Percentiles rank a stretch among this genome's conserved stretches.
Evolutionary conservation across 805 yeast genomes (phyloP).

Genomic region (Suhomyces tanzawaensis): DNA sequence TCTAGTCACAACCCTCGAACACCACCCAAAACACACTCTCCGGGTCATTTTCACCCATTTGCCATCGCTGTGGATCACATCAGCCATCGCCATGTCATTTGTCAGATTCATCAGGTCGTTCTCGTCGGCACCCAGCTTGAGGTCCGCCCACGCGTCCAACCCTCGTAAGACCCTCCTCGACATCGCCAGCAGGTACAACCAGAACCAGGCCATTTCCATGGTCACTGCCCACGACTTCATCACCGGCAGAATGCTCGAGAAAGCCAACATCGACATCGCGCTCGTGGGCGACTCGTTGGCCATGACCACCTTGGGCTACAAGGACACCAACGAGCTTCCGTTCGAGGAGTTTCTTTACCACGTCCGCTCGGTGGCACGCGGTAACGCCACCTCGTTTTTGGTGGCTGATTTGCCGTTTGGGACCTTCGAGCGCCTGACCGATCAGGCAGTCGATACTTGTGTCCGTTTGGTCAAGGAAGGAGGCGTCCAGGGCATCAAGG

Average conservation of each 20-base stretch:
- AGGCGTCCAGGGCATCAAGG: slow-evolving; percentile 68
- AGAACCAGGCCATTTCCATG: slow-evolving; percentile 32
- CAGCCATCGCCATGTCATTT: neutral
- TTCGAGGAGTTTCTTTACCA: slow-evolving; percentile 80
- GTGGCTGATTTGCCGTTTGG: slow-evolving; percentile 92
- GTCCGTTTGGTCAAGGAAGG: slow-evolving; percentile 53
- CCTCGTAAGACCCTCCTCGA: slow-evolving; percentile 12
- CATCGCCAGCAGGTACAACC: slow-evolving; percentile 7
- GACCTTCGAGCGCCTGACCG: slow-evolving; percentile 61
- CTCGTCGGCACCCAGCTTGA: slow-evolving; percentile 5
- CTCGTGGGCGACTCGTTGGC: slow-evolving; percentile 92
- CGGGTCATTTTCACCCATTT: no score
- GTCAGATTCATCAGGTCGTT: neutral
- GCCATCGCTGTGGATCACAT: no score
- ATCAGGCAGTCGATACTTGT: slow-evolving; percentile 62
- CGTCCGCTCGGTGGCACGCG: slow-evolving; percentile 73
- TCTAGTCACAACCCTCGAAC: no score
- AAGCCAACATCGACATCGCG: slow-evolving; percentile 63
- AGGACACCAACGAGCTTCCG: slow-evolving; percentile 69
- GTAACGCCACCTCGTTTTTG: slow-evolving; percentile 60
- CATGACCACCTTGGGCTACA: slow-evolving; percentile 85
- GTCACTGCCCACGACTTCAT: slow-evolving; percentile 90
- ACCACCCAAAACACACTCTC: no score
- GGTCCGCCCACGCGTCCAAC: slow-evolving; percentile 9
- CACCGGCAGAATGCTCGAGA: slow-evolving; percentile 67